Evolutionary conservation across 2,329 filamentous ascomycete species (phyloP), one percentile per base, ranked within the genome.

Genomic region (Talaromyces sp.): DNA sequence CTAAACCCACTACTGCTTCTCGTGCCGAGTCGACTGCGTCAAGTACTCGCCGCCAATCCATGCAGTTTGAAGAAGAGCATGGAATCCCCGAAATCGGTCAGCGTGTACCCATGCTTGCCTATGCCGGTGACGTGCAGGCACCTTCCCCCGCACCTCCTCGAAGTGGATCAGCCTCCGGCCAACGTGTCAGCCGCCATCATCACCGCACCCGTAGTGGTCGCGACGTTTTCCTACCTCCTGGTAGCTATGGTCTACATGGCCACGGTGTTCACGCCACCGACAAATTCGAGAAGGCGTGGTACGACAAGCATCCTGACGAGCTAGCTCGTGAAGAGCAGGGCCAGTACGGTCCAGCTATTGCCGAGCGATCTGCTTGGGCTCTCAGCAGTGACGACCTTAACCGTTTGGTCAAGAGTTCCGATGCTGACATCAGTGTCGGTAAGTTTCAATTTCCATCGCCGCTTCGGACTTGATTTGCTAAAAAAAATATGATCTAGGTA

Each of bases 111-210:
- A 95, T 99, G 91, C 89, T 95, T 73, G 90, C 88, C 60, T 86
- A 95, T 73, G 91, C 95, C 48, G 95, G 95, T 65, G 93, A 98
- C 73, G 95, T 98, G 9, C 95, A 99, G 79, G 95, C 95, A 14
- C 95, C 95, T 2, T 95, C 93, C 1, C 92, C 93, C 1, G 85
- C 87, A 2, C 88, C 88, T 8, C 62, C 62, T 11, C 55, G 63
- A 33, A 80, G 77, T 64, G 70, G 75, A 55, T 72, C 74, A 55
- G 72, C 77, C 21, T 73, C 85, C 66, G 81, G 80, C 50, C 59
- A 58, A 7, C 73, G 75, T 65, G 67, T 76, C 68, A 81, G 81
- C 65, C 83, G 81, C 67, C 77, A 86, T 65, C 90, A 93, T 71
- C 80, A 83, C 60, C 87, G 92, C 66, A 91, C 86, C 77, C 86